Evolutionary conservation across 257 asterid genomes (phyloP).

Genomic region (Nicotiana paniculata): DNA sequence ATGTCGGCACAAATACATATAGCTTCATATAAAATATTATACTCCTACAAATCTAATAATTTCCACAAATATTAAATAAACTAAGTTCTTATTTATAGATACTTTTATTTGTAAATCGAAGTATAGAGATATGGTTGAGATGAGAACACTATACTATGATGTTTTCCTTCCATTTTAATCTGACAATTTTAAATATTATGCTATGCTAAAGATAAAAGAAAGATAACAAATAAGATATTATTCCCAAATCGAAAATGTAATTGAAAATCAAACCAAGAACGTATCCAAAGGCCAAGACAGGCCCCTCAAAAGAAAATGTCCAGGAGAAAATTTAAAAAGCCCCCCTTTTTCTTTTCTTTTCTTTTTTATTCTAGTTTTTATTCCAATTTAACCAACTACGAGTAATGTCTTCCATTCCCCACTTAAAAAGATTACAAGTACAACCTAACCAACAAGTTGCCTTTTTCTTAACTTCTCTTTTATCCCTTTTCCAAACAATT

Average conservation of each 20-base stretch:
- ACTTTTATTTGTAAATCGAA: background rate
- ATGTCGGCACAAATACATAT: background rate
- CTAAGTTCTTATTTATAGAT: background rate
- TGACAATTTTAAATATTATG: background rate
- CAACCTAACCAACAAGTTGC: conserved; percentile 11
- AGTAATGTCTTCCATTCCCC: conserved; percentile 16
- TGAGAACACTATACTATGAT: background rate
- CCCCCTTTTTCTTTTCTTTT: background rate
- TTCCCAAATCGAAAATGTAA: background rate
- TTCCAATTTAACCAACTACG: conserved; percentile 1
- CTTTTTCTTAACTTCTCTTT: background rate
- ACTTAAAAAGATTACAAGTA: conserved; percentile 14
- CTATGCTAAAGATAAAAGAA: background rate
- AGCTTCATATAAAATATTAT: background rate
- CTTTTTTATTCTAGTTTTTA: background rate
- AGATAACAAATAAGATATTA: background rate
- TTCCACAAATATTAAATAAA: background rate
- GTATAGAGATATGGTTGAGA: background rate
- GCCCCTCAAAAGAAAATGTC: background rate
- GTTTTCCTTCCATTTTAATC: background rate
- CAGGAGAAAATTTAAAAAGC: background rate
- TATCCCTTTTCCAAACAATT: background rate
- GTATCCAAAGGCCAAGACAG: background rate
- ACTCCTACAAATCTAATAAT: background rate
- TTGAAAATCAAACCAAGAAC: background rate